Evolutionary conservation across 169 alveolate genomes (phyloP), one percentile per base, ranked within the genome.

Genomic region (Neospora caninum): DNA sequence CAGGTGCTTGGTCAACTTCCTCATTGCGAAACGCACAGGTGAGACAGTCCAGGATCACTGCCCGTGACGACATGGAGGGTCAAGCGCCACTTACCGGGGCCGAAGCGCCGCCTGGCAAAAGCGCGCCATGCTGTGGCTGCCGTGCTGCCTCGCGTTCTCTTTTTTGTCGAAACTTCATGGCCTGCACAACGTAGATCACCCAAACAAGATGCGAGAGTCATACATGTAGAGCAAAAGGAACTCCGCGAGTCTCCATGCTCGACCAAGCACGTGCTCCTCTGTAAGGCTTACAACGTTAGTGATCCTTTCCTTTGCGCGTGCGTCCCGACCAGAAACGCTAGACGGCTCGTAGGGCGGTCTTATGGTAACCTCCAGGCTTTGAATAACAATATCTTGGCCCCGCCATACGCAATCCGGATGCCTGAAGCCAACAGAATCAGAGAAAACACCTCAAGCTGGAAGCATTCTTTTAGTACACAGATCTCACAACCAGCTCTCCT

Each of bases 391-490:
- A 39, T 78, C 87, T 39, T 78, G 87, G 42, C 45, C 87, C 29
- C 87, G 87, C 87, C 87, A 78, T 0, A 78, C 87, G 27, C 87
- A 78, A 9, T 78, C 87, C n/a, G 87, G 87, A 78, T 78, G 87
- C 2, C 87, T 78, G 87, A 9, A 31, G 87, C 53, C 27, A 9
- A 34, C 18, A 34, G 25, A 34, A 0, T 16, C 87, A 29, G 20
- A 29, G 25, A 78, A 16, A 31, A 0, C 29, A 31, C 83, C 13
- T 0, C 83, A 27, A 70, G 18, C 0, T 49, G 58, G 9, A 13
- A 22, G 58, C 58, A 49, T 0, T 49, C 0, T 0, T 49, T 49
- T 22, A 49, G 18, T 49, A 49, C 58, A 22, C 27, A 49, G 58
- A 0, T 13, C 9, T 22, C 18, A 49, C 58, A 22, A 0, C 9